A percentile compares a stretch with the other conserved stretches of the same genome.
Evolutionary conservation across 495 filamentous ascomycete genomes (phyloP).

Genomic region (Paragyromitra xinjiangensis): DNA sequence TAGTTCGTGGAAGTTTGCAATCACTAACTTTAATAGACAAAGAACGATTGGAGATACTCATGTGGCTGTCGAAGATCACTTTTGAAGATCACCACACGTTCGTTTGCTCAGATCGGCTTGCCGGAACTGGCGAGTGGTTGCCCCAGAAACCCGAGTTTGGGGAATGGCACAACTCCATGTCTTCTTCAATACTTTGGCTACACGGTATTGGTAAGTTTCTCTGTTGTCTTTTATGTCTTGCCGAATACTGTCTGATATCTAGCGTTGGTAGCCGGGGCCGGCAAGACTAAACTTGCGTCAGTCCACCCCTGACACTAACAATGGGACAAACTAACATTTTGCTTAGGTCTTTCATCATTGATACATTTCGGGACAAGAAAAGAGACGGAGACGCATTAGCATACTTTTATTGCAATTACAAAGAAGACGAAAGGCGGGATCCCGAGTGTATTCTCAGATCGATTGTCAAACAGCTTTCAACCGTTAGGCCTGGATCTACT

Average conservation of each 20-base stretch:
- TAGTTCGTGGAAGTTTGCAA: background rate
- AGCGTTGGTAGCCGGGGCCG: slow-evolving; percentile 1
- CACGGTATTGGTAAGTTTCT: slow-evolving; percentile 6
- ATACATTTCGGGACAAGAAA: slow-evolving; percentile 4
- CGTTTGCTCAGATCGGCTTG: background rate
- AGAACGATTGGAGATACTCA: background rate
- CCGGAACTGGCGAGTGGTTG: slow-evolving; percentile 38
- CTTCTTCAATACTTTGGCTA: slow-evolving; percentile 18
- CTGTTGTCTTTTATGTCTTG: background rate
- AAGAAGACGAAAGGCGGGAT: slow-evolving; percentile 9
- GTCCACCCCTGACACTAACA: background rate
- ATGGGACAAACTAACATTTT: background rate
- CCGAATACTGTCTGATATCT: background rate
- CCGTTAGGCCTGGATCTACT: background rate
- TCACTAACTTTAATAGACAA: background rate
- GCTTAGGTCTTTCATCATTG: slow-evolving; percentile 1
- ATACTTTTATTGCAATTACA: slow-evolving; percentile 50
- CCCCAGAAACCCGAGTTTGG: slow-evolving; percentile 11
- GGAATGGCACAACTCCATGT: slow-evolving; percentile 21
- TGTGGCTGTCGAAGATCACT: slow-evolving; percentile 22
- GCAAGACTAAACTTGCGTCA: slow-evolving; percentile 28
- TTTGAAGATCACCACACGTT: slow-evolving; percentile 4
- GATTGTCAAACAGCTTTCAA: slow-evolving; percentile 11
- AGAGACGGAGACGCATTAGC: slow-evolving; percentile 3
- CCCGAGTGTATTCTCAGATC: slow-evolving; percentile 10